phyloP scores from a whole-genome alignment of 495 filamentous ascomycete genomes.

The Amniculicola lignicola region DNA sequence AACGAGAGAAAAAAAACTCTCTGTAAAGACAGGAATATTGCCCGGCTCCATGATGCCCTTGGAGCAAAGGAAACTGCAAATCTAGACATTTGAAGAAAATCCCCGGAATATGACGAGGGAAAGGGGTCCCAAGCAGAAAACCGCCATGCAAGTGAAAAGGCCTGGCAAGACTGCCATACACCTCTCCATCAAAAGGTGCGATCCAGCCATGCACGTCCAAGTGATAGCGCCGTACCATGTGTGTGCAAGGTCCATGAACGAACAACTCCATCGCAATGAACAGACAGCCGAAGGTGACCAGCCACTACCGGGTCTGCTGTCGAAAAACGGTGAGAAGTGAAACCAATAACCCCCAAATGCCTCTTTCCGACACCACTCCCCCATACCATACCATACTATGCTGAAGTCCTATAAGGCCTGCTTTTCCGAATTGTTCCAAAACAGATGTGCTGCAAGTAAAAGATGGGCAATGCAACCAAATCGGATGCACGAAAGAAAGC shows the following conservation, averaged over 20 bases:
- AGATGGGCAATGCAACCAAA: conserved; percentile 28
- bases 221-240: conserved; percentile 30
- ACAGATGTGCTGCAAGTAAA: conserved; percentile 8
- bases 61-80: conserved; percentile 12
- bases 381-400: conserved; percentile 20
- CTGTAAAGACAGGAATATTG: conserved; percentile 34
- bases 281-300: conserved; percentile 26
- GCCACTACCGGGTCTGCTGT: conserved; percentile 10
- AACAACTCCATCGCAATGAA: conserved; percentile 31
- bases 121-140: conserved; percentile 16
- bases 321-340: conserved; percentile 16
- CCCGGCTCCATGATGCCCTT: conserved; percentile 8
- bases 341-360: too few species aligned
- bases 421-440: conserved; percentile 29
- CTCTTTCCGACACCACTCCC: too few species aligned
- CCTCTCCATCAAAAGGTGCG: conserved; percentile 24
- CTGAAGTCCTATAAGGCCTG: conserved; percentile 14
- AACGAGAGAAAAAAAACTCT: conserved; percentile 7
- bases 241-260: conserved; percentile 29
- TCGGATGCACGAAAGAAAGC: conserved; percentile 9
- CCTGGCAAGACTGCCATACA: conserved; percentile 5
- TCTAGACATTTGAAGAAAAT: conserved; percentile 16
- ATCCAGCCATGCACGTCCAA: conserved; percentile 32
- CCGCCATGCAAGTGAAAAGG: conserved; percentile 37
- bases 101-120: background rate